phyloP scores from a whole-genome alignment of 371 early-diverging fungal genomes.

The Enteropsectra breve region DNA sequence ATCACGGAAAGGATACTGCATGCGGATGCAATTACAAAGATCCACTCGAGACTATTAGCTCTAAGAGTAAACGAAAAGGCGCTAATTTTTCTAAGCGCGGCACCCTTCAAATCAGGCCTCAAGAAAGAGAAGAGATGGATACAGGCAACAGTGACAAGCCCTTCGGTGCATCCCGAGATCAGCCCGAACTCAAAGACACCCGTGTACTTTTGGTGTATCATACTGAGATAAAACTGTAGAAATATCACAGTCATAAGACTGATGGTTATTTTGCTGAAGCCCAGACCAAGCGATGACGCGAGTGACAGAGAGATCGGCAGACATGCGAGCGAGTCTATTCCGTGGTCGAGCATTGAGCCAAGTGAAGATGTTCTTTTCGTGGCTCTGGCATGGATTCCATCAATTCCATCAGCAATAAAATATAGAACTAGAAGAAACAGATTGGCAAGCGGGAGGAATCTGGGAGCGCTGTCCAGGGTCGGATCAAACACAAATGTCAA shows the following conservation, averaged over 20 bases:
- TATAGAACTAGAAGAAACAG: slow-evolving; percentile 77
- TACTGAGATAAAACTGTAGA: slow-evolving; percentile 71
- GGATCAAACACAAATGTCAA: slow-evolving; percentile 64
- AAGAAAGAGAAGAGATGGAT: slow-evolving; percentile 29
- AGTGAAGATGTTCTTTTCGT: slow-evolving; percentile 80
- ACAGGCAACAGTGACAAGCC: slow-evolving; percentile 64
- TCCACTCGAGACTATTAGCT: too few species aligned
- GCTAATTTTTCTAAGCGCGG: too few species aligned
- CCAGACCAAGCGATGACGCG: slow-evolving; percentile 62
- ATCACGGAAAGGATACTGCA: too few species aligned
- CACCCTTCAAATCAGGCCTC: not conserved
- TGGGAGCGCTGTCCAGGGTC: slow-evolving; percentile 67
- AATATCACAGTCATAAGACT: slow-evolving; percentile 29
- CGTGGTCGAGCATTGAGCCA: slow-evolving; percentile 75
- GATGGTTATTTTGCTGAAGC: slow-evolving; percentile 18
- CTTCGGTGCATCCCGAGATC: slow-evolving; percentile 85
- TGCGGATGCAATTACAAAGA: too few species aligned
- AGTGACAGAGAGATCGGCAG: slow-evolving; percentile 49
- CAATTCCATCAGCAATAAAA: slow-evolving; percentile 86
- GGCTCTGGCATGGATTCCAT: slow-evolving; percentile 89
- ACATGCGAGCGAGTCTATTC: slow-evolving; percentile 52
- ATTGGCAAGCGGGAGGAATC: slow-evolving; percentile 70
- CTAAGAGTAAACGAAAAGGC: too few species aligned
- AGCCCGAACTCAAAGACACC: slow-evolving; percentile 76
- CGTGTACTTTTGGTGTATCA: slow-evolving; percentile 87